Evolutionary conservation across 768 basidiomycete species (phyloP), one percentile per base, ranked within the genome.

Genomic region (Chiua virens): DNA sequence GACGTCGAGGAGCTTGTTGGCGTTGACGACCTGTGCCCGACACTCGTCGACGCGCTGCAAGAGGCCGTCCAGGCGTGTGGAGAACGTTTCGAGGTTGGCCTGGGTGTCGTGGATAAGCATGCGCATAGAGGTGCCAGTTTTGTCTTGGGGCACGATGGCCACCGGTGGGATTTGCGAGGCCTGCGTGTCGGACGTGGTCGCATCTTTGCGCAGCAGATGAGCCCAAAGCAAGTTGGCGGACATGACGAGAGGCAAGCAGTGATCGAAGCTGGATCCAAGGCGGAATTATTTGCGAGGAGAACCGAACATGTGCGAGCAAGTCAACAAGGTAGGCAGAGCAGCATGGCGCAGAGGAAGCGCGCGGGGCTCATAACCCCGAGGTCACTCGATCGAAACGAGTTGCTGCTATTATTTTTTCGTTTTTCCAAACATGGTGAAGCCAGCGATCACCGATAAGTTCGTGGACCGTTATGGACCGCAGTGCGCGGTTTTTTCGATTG

Each of bases 81-180:
- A 79, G 52, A 89, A 89, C 57, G 73, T 79, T 66, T 90, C 86
- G 32, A 89, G 75, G 54, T 83, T 80, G 20, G 78, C 79, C 49
- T 88, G 86, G 1, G 86, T 88, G 62, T 89, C 88, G 56, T 89
- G 81, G 20, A 90, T 70, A 13, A 89, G 75, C 57, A 89, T 77
- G 36, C 87, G 80, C 71, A 84, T 84, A 7, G 87, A 86, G 4
- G 86, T 85, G 13, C 78, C 80, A 10, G 79, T 78, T 57, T 79
- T 87, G 69, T 89, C 87, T 25, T 79, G 57, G 5, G 86, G 83
- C 11, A 73, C 73, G 37, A 74, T 55, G 11, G 79, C 75, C 8
- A 27, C 8, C 25, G 25, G 8, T 27, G 71, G 65, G 28, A 56
- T 53, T 45, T 57, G 58, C 14, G 57, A 49, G 28, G 63, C n/a